Evolutionary conservation across 352 stramenopile species (phyloP).

Genomic region (Phytophthora ramorum): DNA sequence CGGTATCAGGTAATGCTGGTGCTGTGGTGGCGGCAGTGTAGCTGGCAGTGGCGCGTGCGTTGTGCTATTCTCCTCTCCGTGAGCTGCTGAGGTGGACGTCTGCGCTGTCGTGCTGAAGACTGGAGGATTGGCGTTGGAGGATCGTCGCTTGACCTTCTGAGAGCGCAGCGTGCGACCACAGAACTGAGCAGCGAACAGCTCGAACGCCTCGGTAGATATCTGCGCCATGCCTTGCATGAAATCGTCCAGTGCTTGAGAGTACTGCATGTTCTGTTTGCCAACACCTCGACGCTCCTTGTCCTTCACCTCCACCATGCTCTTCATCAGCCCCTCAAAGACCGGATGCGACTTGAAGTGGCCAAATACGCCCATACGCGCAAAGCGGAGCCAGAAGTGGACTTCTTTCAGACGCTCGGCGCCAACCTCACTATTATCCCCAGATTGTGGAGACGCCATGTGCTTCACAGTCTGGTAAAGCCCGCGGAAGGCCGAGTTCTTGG

Average conservation of each 20-base stretch:
- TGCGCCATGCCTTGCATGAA: slow-evolving; percentile 72
- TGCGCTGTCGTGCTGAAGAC: slow-evolving; percentile 11
- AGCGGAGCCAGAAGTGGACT: slow-evolving; percentile 72
- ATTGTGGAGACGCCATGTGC: slow-evolving; percentile 18
- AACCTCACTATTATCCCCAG: slow-evolving; percentile 13
- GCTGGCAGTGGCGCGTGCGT: slow-evolving; percentile 13
- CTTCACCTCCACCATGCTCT: slow-evolving; percentile 85
- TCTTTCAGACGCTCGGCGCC: slow-evolving; percentile 43
- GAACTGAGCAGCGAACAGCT: slow-evolving; percentile 79
- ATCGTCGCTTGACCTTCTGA: slow-evolving; percentile 75
- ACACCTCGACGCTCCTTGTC: slow-evolving; percentile 83
- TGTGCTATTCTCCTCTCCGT: slow-evolving; percentile 14
- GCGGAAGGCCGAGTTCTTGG: slow-evolving; percentile 79
- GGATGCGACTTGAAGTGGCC: slow-evolving; percentile 72
- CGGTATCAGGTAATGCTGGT: slow-evolving; percentile 54
- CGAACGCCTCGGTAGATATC: slow-evolving; percentile 78
- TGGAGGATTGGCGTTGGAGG: slow-evolving; percentile 4
- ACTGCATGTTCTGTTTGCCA: slow-evolving; percentile 89
- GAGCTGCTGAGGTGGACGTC: slow-evolving; percentile 2
- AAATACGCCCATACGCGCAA: slow-evolving; percentile 77
- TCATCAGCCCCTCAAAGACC: slow-evolving; percentile 80
- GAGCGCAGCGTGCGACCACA: slow-evolving; percentile 77
- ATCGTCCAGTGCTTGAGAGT: slow-evolving; percentile 69
- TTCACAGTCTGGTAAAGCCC: slow-evolving; percentile 72
- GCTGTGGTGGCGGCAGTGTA: slow-evolving; percentile 21